These are phyloP conservation scores for Botrytis pseudocinerea DNA, from an alignment of 2,329 filamentous ascomycete genomes.

Conservation along the genomic window DNA sequence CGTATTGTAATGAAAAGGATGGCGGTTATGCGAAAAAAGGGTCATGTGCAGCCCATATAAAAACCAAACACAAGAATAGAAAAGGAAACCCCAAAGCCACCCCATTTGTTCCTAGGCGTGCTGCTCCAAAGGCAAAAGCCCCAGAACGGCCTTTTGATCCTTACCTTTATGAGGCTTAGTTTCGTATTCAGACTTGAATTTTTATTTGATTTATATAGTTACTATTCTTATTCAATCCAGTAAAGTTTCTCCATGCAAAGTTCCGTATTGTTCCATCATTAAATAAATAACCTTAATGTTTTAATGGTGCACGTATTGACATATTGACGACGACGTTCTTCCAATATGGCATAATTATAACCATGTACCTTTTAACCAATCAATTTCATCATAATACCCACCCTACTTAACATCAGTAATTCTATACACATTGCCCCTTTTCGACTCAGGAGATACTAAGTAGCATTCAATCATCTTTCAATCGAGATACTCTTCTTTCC, in stretches of 20 bases:
- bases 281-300: background rate
- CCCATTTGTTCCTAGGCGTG: background rate
- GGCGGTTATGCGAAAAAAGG: background rate
- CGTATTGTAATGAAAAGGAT: background rate
- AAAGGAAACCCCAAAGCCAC: background rate
- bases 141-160: too few species aligned
- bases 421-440: background rate
- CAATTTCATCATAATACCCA: fast-evolving
- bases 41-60: background rate
- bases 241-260: background rate
- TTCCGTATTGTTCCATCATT: background rate
- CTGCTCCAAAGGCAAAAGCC: background rate
- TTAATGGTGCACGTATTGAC: background rate
- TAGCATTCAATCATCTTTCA: too few species aligned
- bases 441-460: background rate
- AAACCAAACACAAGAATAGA: background rate
- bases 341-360: too few species aligned
- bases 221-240: background rate
- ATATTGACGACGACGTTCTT: background rate
- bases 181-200: background rate
- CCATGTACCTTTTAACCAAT: too few species aligned
- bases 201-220: background rate
- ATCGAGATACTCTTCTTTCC: background rate
- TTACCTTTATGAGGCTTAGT: too few species aligned
- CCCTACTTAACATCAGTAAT: background rate